A percentile compares a stretch with the other conserved stretches of the same genome.
These are phyloP conservation scores for Zymoseptoria tritici DNA, from an alignment of 2,329 filamentous ascomycete species.

Conservation along the genomic window DNA sequence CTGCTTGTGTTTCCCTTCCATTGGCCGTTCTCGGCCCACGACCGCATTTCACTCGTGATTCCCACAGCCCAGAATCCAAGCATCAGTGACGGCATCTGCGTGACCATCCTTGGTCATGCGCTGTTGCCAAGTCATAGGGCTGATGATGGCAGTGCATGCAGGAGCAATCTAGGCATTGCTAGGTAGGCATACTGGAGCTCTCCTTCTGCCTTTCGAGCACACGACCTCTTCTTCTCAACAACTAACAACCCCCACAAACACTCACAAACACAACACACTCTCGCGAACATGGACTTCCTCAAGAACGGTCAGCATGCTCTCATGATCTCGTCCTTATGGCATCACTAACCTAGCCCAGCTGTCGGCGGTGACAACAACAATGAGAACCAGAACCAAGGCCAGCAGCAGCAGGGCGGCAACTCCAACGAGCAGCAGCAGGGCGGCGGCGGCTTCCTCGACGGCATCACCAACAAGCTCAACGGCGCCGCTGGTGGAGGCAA, in stretches of 20 bases:
- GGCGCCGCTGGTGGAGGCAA: conserved; percentile 62
- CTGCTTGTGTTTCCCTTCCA: background rate
- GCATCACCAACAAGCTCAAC: conserved; percentile 65
- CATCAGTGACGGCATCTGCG: background rate
- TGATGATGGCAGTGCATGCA: background rate
- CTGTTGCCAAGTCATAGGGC: background rate
- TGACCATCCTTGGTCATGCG: background rate
- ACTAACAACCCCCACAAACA: background rate
- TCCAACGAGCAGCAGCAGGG: conserved; percentile 28
- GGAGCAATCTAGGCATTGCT: background rate
- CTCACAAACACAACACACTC: background rate
- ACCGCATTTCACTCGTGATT: background rate
- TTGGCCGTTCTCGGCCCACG: background rate
- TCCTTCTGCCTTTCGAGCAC: background rate
- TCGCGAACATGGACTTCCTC: conserved; percentile 40
- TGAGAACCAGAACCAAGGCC: conserved; percentile 12
- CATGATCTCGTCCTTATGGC: conserved; percentile 11
- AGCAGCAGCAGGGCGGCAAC: conserved; percentile 11
- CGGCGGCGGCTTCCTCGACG: conserved; percentile 45
- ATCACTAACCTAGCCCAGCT: conserved; percentile 27
- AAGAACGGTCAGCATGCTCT: conserved; percentile 29
- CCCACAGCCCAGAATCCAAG: background rate
- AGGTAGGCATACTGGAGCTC: background rate
- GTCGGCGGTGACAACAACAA: conserved; percentile 28
- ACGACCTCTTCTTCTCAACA: background rate